These are phyloP conservation scores for Calvatia gigantea DNA, from an alignment of 768 basidiomycete species.

Conservation along the genomic window DNA sequence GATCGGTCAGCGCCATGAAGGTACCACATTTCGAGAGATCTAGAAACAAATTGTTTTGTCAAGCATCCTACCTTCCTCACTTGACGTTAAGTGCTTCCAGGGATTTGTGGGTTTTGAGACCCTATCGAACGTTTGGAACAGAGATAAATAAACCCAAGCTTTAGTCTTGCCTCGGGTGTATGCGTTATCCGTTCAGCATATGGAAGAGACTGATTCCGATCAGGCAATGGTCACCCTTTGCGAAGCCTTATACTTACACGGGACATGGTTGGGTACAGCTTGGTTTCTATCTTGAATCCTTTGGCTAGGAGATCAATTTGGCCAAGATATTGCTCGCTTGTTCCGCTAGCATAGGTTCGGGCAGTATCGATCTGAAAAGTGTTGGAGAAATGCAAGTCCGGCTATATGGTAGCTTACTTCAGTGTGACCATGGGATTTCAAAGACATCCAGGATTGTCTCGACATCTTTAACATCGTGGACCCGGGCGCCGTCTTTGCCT, in stretches of 20 bases:
- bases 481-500: constrained; percentile 46
- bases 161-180: constrained; percentile 25
- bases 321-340: constrained; percentile 55
- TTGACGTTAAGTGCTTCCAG: constrained; percentile 40
- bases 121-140: constrained; percentile 23
- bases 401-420: constrained; percentile 30
- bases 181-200: constrained; percentile 20
- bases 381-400: background rate
- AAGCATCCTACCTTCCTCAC: constrained; percentile 22
- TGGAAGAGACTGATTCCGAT: background rate
- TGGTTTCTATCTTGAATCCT: constrained; percentile 56
- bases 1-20: constrained; percentile 59
- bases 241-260: constrained; percentile 16
- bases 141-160: background rate
- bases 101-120: constrained; percentile 40
- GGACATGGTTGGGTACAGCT: constrained; percentile 40
- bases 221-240: background rate
- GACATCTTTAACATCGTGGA: constrained; percentile 44
- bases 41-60: constrained; percentile 22
- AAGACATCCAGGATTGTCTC: constrained; percentile 53
- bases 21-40: constrained; percentile 49
- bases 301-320: constrained; percentile 45
- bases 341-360: constrained; percentile 46
- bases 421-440: constrained; percentile 49
- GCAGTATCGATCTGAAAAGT: constrained; percentile 41